These are phyloP conservation scores for Zalerion maritima DNA, from an alignment of 495 filamentous ascomycete genomes.

Conservation along the genomic window DNA sequence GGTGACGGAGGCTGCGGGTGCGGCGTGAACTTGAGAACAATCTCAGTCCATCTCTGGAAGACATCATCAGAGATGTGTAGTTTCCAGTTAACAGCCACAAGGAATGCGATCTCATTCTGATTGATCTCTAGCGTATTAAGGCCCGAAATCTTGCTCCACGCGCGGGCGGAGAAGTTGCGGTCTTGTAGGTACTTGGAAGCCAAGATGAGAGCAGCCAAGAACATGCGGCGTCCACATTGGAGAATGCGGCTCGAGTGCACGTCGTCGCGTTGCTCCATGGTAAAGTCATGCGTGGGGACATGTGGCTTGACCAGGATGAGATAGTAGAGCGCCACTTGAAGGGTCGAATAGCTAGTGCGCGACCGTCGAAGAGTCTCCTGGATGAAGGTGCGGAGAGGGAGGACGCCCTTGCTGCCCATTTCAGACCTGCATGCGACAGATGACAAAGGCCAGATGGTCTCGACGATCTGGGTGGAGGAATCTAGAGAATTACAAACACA, in stretches of 20 bases:
- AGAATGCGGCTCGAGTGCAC: slow-evolving; percentile 61
- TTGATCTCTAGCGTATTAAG: slow-evolving; percentile 86
- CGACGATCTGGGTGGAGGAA: slow-evolving; percentile 92
- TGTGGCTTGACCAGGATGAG: slow-evolving; percentile 85
- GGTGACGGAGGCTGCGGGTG: slow-evolving; percentile 44
- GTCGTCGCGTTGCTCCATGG: slow-evolving; percentile 73
- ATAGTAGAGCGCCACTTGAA: slow-evolving; percentile 95
- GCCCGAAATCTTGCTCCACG: slow-evolving; percentile 97
- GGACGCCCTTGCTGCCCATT: slow-evolving; percentile 48
- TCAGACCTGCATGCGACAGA: slow-evolving; percentile 43
- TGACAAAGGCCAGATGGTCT: slow-evolving; percentile 88
- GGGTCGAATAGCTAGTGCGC: slow-evolving; percentile 88
- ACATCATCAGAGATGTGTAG: slow-evolving; percentile 79
- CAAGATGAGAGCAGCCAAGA: slow-evolving; percentile 80
- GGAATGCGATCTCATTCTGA: slow-evolving; percentile 87
- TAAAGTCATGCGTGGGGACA: slow-evolving; percentile 68
- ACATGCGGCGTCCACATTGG: slow-evolving; percentile 96
- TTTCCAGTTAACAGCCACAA: slow-evolving; percentile 81
- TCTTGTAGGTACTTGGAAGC: slow-evolving; percentile 97
- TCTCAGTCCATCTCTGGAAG: slow-evolving; percentile 86
- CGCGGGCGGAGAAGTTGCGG: slow-evolving; percentile 89
- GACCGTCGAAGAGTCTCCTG: slow-evolving; percentile 92
- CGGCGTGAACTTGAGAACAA: slow-evolving; percentile 75
- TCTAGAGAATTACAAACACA: slow-evolving; percentile 42
- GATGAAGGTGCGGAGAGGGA: slow-evolving; percentile 89